phyloP scores from a whole-genome alignment of 208 protist species.

The Angomonas desouzai region DNA sequence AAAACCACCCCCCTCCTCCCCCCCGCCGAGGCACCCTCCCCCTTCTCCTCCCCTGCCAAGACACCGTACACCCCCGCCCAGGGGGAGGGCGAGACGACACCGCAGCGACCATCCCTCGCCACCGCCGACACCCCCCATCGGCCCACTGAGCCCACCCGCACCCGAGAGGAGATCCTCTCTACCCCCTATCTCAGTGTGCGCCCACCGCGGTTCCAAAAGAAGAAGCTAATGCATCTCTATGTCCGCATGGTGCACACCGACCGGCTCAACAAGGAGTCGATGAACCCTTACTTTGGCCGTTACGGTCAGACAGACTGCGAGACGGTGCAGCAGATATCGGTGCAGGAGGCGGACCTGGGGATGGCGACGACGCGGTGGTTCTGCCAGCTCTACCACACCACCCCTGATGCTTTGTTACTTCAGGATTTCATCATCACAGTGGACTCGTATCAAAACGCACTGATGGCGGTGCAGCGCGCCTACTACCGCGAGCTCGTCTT shows the following conservation, averaged over 20 bases:
- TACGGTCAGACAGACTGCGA: slow-evolving; percentile 78
- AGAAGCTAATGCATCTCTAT: slow-evolving; percentile 37
- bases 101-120: not conserved
- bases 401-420: slow-evolving; percentile 32
- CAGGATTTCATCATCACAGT: slow-evolving; percentile 85
- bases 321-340: slow-evolving; percentile 32
- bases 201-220: slow-evolving; percentile 18
- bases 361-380: slow-evolving; percentile 1
- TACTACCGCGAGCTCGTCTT: slow-evolving; percentile 84
- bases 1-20: not conserved
- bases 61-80: not conserved
- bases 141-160: not conserved
- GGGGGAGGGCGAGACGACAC: slow-evolving; percentile 4
- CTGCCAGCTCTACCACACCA: slow-evolving; percentile 13
- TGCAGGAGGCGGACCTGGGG: slow-evolving; percentile 20
- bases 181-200: slow-evolving; percentile 35
- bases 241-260: slow-evolving; percentile 74
- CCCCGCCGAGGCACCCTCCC: not conserved
- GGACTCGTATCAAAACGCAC: slow-evolving; percentile 69
- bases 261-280: slow-evolving; percentile 72
- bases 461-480: slow-evolving; percentile 53
- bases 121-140: not conserved
- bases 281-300: slow-evolving; percentile 87
- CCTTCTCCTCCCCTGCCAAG: not conserved
- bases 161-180: slow-evolving; percentile 7